Percentiles rank a stretch among this genome's conserved stretches.
phyloP scores from a whole-genome alignment of 2,329 filamentous ascomycete genomes.

The Periconia sp. region DNA sequence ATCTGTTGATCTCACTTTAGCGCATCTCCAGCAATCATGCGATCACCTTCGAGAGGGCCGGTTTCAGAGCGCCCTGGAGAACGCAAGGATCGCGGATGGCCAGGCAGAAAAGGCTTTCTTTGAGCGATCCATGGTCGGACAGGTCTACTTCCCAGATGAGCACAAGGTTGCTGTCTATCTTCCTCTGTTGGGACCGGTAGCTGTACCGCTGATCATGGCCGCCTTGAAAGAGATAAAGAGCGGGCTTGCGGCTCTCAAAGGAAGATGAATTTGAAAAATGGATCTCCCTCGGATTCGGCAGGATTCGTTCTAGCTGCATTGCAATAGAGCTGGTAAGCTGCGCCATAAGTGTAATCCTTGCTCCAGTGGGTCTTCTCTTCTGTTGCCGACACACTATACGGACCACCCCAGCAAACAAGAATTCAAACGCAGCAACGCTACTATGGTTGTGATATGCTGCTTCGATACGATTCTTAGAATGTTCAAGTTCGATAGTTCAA shows the following conservation, averaged over 20 bases:
- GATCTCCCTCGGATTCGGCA: too few species aligned
- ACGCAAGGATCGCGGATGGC: slow-evolving; percentile 83
- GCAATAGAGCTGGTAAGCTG: too few species aligned
- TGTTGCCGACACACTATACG: too few species aligned
- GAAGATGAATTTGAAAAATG: too few species aligned
- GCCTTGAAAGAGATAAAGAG: slow-evolving; percentile 80
- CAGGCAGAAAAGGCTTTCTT: slow-evolving; percentile 96
- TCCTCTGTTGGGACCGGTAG: slow-evolving; percentile 86
- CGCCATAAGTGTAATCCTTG: too few species aligned
- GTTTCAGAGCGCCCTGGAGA: slow-evolving; percentile 72
- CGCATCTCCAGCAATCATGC: slow-evolving; percentile 79
- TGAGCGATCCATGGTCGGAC: slow-evolving; percentile 98
- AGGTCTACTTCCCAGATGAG: slow-evolving; percentile 98
- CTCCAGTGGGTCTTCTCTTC: too few species aligned
- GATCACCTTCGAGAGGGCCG: slow-evolving; percentile 67
- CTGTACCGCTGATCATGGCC: slow-evolving; percentile 86
- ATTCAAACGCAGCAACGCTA: too few species aligned
- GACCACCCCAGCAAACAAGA: too few species aligned
- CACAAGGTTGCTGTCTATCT: slow-evolving; percentile 97
- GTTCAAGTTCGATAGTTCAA: too few species aligned
- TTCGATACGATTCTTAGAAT: too few species aligned
- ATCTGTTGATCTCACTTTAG: slow-evolving; percentile 80
- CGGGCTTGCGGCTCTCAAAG: slow-evolving; percentile 25
- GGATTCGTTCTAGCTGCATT: too few species aligned
- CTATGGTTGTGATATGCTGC: too few species aligned